Percentiles rank a stretch among this genome's conserved stretches.
phyloP scores from a whole-genome alignment of 2,329 filamentous ascomycete species.

The Cadophora sp. region DNA sequence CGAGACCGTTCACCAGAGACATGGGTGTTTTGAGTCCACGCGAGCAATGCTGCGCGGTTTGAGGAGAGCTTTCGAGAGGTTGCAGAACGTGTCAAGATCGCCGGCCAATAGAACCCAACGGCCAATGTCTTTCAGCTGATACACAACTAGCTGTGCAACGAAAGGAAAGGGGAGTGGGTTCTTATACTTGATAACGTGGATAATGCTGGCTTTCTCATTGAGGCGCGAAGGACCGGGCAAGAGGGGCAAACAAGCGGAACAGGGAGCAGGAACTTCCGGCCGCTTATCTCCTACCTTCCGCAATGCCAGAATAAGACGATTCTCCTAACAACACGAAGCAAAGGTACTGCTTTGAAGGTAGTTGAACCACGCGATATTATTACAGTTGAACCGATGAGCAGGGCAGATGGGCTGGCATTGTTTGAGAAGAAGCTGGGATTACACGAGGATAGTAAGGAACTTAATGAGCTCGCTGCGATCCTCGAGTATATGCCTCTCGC shows the following conservation, averaged over 20 bases:
- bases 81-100: conserved; percentile 44
- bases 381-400: conserved; percentile 42
- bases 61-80: conserved; percentile 47
- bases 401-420: conserved; percentile 41
- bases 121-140: conserved; percentile 46
- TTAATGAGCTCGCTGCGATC: conserved; percentile 29
- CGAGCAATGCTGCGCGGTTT: conserved; percentile 45
- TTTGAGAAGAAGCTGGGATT: conserved; percentile 42
- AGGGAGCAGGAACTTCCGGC: conserved; percentile 21
- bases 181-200: conserved; percentile 50
- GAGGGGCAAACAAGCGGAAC: conserved; percentile 26
- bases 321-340: conserved; percentile 40
- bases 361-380: conserved; percentile 39
- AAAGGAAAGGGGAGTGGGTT: conserved; percentile 44
- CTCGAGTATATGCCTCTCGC: conserved; percentile 44
- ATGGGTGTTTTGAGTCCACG: conserved; percentile 50
- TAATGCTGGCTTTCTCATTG: conserved; percentile 41
- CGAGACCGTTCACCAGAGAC: conserved; percentile 38
- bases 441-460: conserved; percentile 21
- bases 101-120: conserved; percentile 42
- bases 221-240: conserved; percentile 24
- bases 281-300: conserved; percentile 36
- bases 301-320: conserved; percentile 35
- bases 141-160: conserved; percentile 40
- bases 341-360: conserved; percentile 30